These are phyloP conservation scores for Sicyos baderoa DNA, from an alignment of 306 rosid species.

Conservation along the genomic window DNA sequence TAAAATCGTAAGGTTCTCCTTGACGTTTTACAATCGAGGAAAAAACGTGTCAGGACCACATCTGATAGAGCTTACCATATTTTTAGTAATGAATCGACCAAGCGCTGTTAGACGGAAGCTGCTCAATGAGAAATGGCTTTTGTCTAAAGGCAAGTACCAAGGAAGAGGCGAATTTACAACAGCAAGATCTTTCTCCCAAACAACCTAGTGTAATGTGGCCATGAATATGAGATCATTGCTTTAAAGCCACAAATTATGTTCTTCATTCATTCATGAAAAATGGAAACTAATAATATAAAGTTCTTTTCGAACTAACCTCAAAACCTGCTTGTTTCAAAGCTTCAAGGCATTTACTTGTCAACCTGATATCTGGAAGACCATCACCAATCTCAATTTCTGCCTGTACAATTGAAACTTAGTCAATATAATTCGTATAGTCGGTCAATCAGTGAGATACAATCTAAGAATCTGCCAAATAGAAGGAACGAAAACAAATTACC, in stretches of 20 bases:
- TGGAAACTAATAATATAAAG: conserved; percentile 10
- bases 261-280: conserved; percentile 11
- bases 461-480: neutral
- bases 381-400: too few species aligned
- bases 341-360: too few species aligned
- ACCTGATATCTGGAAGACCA: too few species aligned
- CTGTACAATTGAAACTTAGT: too few species aligned
- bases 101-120: conserved; percentile 79
- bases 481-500: too few species aligned
- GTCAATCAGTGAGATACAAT: neutral
- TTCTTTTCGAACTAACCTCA: neutral
- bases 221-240: neutral
- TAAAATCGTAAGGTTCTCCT: too few species aligned
- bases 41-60: neutral
- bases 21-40: too few species aligned
- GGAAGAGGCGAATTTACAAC: conserved; percentile 49
- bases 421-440: neutral
- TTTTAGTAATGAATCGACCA: conserved; percentile 75
- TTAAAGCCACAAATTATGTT: conserved; percentile 15
- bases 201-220: conserved; percentile 35
- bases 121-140: conserved; percentile 69
- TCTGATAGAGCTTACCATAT: conserved; percentile 46
- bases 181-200: conserved; percentile 86
- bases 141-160: conserved; percentile 94
- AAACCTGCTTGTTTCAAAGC: too few species aligned